Conservation (phyloP, 2,329 filamentous ascomycete genomes). For the Botrytis cinerea region DNA sequence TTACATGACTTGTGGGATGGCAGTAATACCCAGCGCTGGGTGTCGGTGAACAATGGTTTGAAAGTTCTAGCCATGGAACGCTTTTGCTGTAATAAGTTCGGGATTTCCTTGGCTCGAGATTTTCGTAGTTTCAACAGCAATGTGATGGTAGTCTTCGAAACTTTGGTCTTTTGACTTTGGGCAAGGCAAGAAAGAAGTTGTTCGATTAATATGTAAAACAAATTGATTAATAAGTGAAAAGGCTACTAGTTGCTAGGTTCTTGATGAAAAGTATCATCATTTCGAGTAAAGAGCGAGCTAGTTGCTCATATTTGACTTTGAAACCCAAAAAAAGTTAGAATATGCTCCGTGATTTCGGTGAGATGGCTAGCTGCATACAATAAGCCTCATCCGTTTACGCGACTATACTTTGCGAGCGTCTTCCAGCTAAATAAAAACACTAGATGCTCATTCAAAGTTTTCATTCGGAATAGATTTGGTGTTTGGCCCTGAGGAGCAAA, state of each 20-base stretch:
- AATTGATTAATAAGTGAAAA: neutral
- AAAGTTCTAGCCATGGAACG: neutral
- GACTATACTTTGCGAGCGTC: neutral
- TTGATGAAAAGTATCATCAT: neutral
- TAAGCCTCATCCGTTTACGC: neutral
- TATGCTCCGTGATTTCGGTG: accelerated
- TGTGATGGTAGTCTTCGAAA: neutral
- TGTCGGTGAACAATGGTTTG: neutral
- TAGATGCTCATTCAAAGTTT: neutral
- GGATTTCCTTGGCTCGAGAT: neutral
- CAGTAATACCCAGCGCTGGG: neutral
- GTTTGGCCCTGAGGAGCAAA: neutral
- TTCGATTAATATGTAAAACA: neutral
- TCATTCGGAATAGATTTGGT: accelerated
- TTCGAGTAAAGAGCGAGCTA: neutral
- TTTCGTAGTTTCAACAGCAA: neutral
- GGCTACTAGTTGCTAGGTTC: neutral
- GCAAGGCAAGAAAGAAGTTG: neutral
- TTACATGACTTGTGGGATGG: neutral
- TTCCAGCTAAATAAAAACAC: too few relatives aligned
- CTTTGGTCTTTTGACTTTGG: neutral
- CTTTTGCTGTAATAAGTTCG: neutral
- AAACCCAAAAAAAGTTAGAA: neutral
- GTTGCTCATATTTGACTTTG: neutral
- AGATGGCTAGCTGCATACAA: neutral